phyloP scores from a whole-genome alignment of 345 rosid species.

The Acer saccharum region DNA sequence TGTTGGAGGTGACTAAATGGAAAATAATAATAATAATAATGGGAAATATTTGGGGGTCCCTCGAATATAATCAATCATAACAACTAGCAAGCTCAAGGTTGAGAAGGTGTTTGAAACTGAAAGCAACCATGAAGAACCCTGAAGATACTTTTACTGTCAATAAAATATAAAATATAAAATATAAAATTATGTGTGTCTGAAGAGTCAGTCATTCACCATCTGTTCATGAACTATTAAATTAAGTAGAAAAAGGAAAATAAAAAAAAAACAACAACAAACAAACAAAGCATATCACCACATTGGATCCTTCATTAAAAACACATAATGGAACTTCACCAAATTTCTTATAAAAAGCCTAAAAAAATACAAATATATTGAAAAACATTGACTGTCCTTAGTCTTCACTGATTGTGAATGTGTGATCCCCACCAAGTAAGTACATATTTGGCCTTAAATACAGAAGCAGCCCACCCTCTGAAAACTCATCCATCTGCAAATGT shows the following conservation, averaged over 20 bases:
- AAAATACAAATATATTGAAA: background rate
- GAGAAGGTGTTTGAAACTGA: conserved; percentile 10
- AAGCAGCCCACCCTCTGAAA: conserved; percentile 19
- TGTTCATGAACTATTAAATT: conserved; percentile 18
- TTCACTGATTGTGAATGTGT: background rate
- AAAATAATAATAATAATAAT: background rate
- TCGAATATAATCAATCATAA: conserved; percentile 17
- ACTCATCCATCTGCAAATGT: conserved; percentile 37
- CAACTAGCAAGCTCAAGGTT: background rate
- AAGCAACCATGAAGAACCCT: conserved; percentile 20
- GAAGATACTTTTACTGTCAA: background rate
- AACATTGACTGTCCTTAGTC: background rate
- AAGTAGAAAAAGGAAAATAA: conserved; percentile 8
- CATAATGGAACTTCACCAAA: conserved; percentile 15
- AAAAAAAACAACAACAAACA: background rate
- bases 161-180: no score
- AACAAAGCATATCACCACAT: conserved; percentile 20
- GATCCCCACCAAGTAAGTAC: conserved; percentile 24
- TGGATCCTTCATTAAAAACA: conserved; percentile 28
- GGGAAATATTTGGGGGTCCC: conserved; percentile 23
- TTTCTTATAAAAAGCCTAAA: background rate
- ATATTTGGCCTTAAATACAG: conserved; percentile 17
- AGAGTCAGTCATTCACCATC: conserved; percentile 20
- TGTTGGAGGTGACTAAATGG: conserved; percentile 19
- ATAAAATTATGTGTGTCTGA: no score